Conservation (phyloP, 2,329 filamentous ascomycete species). For the Cryphonectria radicalis region DNA sequence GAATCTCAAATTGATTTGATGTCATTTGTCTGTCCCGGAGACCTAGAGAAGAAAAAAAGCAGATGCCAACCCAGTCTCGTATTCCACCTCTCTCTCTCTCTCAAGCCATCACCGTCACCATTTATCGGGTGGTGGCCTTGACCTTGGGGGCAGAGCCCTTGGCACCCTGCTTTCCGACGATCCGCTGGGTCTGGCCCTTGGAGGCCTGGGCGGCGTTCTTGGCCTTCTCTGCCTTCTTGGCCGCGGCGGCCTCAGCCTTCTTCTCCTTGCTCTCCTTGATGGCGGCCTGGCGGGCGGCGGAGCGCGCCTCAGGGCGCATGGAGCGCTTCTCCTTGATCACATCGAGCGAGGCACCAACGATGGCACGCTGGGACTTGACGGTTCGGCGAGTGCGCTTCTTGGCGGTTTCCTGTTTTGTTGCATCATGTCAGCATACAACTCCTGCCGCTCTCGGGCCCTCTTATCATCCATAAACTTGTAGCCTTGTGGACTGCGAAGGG, state of each 20-base stretch:
- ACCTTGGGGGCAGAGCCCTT: slow-evolving; percentile 90
- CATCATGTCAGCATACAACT: slow-evolving; percentile 44
- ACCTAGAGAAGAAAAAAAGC: slow-evolving; percentile 23
- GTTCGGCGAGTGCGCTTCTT: slow-evolving; percentile 99
- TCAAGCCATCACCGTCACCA: slow-evolving; percentile 9
- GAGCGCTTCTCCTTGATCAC: slow-evolving; percentile 99
- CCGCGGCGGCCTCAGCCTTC: slow-evolving; percentile 83
- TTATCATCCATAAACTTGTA: neutral
- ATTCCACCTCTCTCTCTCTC: slow-evolving; percentile 5
- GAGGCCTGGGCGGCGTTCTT: slow-evolving; percentile 77
- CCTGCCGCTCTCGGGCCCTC: neutral
- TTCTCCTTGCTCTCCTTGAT: slow-evolving; percentile 99
- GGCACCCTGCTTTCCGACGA: slow-evolving; percentile 95
- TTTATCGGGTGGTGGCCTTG: slow-evolving; percentile 83
- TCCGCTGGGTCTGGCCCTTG: slow-evolving; percentile 78
- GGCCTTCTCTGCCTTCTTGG: slow-evolving; percentile 99
- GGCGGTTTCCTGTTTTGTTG: slow-evolving; percentile 82
- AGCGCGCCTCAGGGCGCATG: slow-evolving; percentile 93
- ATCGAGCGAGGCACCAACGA: slow-evolving; percentile 98
- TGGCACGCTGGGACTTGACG: slow-evolving; percentile 98
- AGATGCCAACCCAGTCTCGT: slow-evolving; percentile 14
- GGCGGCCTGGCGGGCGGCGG: slow-evolving; percentile 84
- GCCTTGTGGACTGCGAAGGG: neutral
- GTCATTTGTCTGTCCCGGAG: slow-evolving; percentile 18
- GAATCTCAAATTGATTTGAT: slow-evolving; percentile 26